Evolutionary conservation across 2,329 filamentous ascomycete genomes (phyloP), one percentile per base, ranked within the genome.

Genomic region (Stagonosporopsis tanaceti): DNA sequence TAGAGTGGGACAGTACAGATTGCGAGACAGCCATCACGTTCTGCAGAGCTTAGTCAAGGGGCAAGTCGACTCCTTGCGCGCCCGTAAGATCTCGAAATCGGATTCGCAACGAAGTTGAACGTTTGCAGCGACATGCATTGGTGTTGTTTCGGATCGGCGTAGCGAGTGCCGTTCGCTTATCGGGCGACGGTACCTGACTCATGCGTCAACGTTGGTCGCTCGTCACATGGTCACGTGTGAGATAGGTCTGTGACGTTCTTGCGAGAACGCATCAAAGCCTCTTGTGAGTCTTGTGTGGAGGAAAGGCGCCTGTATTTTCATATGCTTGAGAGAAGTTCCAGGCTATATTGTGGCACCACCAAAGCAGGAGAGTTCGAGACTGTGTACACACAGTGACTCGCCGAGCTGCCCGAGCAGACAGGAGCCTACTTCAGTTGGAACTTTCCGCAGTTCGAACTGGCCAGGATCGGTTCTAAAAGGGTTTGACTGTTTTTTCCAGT

Each of bases 101-200:
- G 20, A 27, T 41, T 53, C 20, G 48, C 45, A 30, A 45, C 9
- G 39, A 30, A 32, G 45, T 35, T 39, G 27, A 27, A 53, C 45
- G 34, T 48, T 53, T 57, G 6, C 9, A 53, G 54, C 54, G 44
- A 48, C 48, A 14, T 57, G 54, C 54, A 57, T 57, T 57, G 54
- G 48, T 41, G 44, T 40, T 42, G 44, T 57, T 53, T 57, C 54
- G 54, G 54, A 40, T 57, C 39, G 35, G 27, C 22, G 39, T 45
- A 45, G 48, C 54, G 48, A 27, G 34, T 57, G 25, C 44, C 54
- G 48, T 40, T 57, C 54, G 54, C 54, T 57, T 57, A 57, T 57
- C 54, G 48, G 48, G 8, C 38, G 38, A 34, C 8, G 32, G 37
- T 20, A 32, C 32, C 47, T 51, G 24, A 47, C 11, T 57, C 35